Base-by-base conservation (phyloP, 2,329 filamentous ascomycete genomes). In the Aureobasidium pullulans region DNA sequence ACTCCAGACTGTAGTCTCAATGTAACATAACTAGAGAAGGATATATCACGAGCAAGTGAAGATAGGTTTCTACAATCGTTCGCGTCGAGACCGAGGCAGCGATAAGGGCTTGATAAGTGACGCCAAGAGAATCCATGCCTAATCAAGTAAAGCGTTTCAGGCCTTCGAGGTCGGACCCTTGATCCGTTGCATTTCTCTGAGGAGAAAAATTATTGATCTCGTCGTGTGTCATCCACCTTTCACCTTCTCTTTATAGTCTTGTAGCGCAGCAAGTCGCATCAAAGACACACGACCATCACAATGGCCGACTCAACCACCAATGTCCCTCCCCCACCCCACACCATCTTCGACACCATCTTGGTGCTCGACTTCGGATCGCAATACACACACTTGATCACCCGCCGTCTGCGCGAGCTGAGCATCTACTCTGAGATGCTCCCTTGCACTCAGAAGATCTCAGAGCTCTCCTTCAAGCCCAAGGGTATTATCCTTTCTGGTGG, bases 371-470 rank as follows among this genome's bases (percentile, higher is more conserved):
- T 89, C 70, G 86, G 82, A 64, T 86, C 82, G 28, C 86, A 89
- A 74, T 87, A 86, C 68, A 85, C 84, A 42, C 87, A 91, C 72
- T 78, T 92, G 40, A 90, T 92, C 69, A 84, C 85, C 9, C 81
- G 89, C 58, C 84, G 89, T 36, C 81, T 95, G 31, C 83, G 90
- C 66, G 84, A 88, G 66, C 81, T 95, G 74, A 87, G 87, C 76
- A 82, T 95, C 72, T 96, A 89, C 78, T 85, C 85, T 62, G 91
- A 96, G 77, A 88, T 96, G 86, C 84, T 95, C 44, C 89, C 89
- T 23, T 96, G 91, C 75, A 95, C 87, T 47, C 85, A 88, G 68
- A 93, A 93, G 78, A 75, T 95, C 23, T 77, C 83, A 6, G 89
- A 94, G 59, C 81, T 96, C 36, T 71, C 79, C 48, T 96, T 83